Evolutionary conservation across 139 green algal species (phyloP).

Genomic region (Picochlorum sp.): DNA sequence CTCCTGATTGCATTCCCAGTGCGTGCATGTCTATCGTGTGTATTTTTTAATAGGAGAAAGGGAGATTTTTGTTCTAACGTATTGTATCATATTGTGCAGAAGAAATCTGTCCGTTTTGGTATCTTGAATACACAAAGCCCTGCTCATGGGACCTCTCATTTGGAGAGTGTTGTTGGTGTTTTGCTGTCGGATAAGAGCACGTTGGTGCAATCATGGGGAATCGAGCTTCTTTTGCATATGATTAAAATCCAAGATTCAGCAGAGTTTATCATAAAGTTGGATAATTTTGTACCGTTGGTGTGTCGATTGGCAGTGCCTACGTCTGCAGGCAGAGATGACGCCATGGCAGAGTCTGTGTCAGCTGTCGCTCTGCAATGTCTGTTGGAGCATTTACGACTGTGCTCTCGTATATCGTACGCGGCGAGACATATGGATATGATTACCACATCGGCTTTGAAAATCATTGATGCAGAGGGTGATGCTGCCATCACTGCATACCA

Average conservation of each 20-base stretch:
- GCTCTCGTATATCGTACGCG: slow-evolving; percentile 22
- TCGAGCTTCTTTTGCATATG: slow-evolving; percentile 23
- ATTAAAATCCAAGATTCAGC: slow-evolving; percentile 20
- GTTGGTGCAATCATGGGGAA: slow-evolving; percentile 18
- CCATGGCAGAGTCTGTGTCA: background rate
- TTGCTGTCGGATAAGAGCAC: slow-evolving; percentile 18
- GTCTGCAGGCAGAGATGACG: background rate
- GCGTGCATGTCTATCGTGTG: background rate
- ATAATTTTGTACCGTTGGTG: slow-evolving; percentile 31
- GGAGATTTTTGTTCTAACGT: too few species aligned
- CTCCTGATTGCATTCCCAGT: slow-evolving; percentile 17
- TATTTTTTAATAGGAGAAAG: too few species aligned
- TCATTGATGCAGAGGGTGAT: slow-evolving; percentile 4
- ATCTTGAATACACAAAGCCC: too few species aligned
- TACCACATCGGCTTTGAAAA: slow-evolving; percentile 16
- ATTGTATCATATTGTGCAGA: too few species aligned
- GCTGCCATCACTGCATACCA: slow-evolving; percentile 4
- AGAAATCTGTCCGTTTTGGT: too few species aligned
- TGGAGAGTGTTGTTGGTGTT: slow-evolving; percentile 25
- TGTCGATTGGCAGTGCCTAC: slow-evolving; percentile 12
- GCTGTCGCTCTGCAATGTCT: slow-evolving; percentile 11
- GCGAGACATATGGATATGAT: slow-evolving; percentile 30
- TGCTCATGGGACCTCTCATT: too few species aligned
- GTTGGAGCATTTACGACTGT: slow-evolving; percentile 35
- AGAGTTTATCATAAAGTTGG: slow-evolving; percentile 33